Evolutionary conservation across 768 basidiomycete genomes (phyloP), one percentile per base, ranked within the genome.

Genomic region (Serpula lacrymans): DNA sequence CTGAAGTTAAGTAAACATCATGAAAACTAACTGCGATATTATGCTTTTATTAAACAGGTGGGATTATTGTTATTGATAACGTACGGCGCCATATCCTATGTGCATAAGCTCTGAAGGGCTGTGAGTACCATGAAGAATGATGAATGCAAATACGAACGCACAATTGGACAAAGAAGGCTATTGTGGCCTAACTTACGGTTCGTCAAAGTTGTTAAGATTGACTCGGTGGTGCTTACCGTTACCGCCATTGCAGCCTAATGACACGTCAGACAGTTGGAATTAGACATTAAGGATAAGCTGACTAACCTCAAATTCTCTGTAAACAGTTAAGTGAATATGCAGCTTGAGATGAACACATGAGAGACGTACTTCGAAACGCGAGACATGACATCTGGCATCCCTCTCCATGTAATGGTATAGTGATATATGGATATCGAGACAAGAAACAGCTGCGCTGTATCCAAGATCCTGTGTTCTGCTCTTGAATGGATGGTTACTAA

Each of bases 21-120:
- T 53, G 45, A 38, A 59, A 59, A 37, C 63, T 65, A 34, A 65
- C 64, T 67, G 22, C 24, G 28, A 11, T 7, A 3, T 14, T 11
- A 21, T 8, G 9, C 31, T 12, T 5, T 10, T 3, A 22, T 41
- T 16, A 39, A 4, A 14, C 18, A 29, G 14, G 4, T 12, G 27
- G 30, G 9, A 10, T n/a, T 5, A 0, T 6, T 25, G 12, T 27
- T 5, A 31, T 31, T 16, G 34, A 18, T 12, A 14, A 44, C 64
- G 49, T 40, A 64, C 64, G 39, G 49, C 57, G 63, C 65, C 65
- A 65, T 44, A 65, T 55, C 21, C 63, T 64, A 47, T 65, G 57
- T 10, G 63, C 64, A 44, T 65, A 65, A 46, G 57, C 57, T 52
- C 63, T 65, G 17, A 39, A 22, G 5, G 9, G 26, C 35, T 17